Conservation (phyloP, 176 grass and related monocot species). For the Bromus sterilis region DNA sequence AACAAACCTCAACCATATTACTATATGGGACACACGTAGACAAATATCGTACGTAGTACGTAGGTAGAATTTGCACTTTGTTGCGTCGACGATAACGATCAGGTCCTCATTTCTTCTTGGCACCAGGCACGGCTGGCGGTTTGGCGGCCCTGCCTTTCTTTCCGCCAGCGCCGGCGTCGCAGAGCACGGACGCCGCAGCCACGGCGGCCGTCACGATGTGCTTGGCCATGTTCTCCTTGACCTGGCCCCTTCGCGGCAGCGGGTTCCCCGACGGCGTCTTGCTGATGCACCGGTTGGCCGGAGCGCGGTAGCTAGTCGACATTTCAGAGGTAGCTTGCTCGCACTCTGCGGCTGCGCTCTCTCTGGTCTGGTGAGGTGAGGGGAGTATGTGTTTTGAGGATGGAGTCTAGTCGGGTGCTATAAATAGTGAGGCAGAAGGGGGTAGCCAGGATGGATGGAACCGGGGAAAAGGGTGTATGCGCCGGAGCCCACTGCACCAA, state of each 20-base stretch:
- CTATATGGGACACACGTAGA: too few species aligned
- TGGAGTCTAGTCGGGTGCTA: not conserved
- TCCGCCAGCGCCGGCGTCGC: not conserved
- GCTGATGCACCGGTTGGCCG: not conserved
- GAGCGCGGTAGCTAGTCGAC: not conserved
- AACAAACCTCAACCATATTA: not conserved
- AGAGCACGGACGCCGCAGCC: not conserved
- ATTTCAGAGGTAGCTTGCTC: not conserved
- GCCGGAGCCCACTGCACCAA: too few species aligned
- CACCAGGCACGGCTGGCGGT: not conserved
- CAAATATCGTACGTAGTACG: not conserved
- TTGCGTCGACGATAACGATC: too few species aligned
- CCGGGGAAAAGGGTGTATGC: too few species aligned
- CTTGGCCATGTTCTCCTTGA: slow-evolving; percentile 51
- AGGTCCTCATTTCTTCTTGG: slow-evolving; percentile 1
- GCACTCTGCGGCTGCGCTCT: not conserved
- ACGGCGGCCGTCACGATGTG: slow-evolving; percentile 8
- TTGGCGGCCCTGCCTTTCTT: not conserved
- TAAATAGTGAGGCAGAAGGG: not conserved
- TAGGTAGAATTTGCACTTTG: not conserved
- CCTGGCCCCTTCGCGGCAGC: slow-evolving; percentile 51
- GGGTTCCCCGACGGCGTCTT: slow-evolving; percentile 47
- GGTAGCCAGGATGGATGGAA: too few species aligned
- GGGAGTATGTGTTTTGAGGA: not conserved
- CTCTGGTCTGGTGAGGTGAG: too few species aligned